phyloP scores from a whole-genome alignment of 306 rosid genomes.

The Styphnolobium japonicum region DNA sequence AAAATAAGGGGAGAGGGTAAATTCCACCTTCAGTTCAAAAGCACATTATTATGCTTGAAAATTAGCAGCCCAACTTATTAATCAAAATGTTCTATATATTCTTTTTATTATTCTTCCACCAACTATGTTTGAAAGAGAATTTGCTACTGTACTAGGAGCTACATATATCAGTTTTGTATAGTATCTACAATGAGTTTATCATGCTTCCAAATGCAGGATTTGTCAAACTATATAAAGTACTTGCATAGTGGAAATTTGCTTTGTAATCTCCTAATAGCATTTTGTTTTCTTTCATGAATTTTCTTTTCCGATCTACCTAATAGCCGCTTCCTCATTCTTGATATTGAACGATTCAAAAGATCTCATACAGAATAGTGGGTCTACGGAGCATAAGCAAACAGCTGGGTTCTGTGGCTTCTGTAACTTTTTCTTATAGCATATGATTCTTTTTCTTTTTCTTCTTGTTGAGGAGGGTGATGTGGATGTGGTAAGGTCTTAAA shows the following conservation, averaged over 20 bases:
- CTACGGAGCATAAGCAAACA: not conserved
- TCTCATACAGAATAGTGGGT: not conserved
- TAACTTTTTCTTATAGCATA: not conserved
- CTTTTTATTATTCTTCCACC: not conserved
- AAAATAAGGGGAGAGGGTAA: not conserved
- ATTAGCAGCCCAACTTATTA: not conserved
- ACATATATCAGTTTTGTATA: not conserved
- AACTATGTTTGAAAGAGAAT: constrained; percentile 9
- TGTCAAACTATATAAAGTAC: constrained; percentile 4
- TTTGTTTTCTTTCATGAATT: not conserved
- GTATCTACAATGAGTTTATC: constrained; percentile 5
- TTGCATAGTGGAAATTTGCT: not conserved
- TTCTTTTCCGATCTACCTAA: not conserved
- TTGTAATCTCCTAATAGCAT: not conserved
- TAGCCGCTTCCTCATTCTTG: not conserved
- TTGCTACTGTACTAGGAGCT: not conserved
- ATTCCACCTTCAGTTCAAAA: not conserved
- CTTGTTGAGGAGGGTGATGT: constrained; percentile 16
- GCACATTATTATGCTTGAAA: not conserved
- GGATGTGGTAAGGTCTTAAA: constrained; percentile 13
- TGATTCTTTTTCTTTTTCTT: constrained; percentile 7
- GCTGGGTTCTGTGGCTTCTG: not conserved
- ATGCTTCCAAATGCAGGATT: constrained; percentile 10
- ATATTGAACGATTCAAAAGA: not conserved
- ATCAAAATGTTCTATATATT: not conserved